A percentile compares a stretch with the other conserved stretches of the same genome.
These are phyloP conservation scores for Cryphonectria parasitica DNA, from an alignment of 2,329 filamentous ascomycete genomes.

Conservation along the genomic window DNA sequence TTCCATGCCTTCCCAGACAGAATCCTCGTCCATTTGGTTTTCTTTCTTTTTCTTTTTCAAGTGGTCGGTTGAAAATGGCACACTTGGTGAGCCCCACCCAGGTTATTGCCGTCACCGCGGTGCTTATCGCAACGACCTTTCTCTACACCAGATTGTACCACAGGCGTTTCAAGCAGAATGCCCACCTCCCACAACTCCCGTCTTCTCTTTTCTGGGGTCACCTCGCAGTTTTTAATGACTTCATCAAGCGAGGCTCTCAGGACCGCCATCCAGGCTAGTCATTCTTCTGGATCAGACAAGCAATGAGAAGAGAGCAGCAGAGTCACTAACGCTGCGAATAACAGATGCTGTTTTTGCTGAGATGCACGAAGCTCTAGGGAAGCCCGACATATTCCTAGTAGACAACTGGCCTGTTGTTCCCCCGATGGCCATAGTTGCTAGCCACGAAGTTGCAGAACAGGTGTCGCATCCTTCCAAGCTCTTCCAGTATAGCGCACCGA, in stretches of 20 bases:
- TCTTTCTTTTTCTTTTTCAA: neutral
- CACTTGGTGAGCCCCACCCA: neutral
- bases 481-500: constrained; percentile 39
- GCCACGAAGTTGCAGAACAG: constrained; percentile 44
- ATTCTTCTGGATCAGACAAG: too few relatives aligned
- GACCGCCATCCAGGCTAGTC: constrained; percentile 2
- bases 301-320: neutral
- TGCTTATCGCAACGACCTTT: neutral
- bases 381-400: constrained; percentile 40
- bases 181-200: constrained; percentile 15
- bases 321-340: neutral
- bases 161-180: neutral
- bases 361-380: constrained; percentile 39
- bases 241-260: neutral
- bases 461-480: constrained; percentile 38
- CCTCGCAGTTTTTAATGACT: neutral
- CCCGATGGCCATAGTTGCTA: constrained; percentile 31
- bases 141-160: constrained; percentile 4
- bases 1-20: neutral
- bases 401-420: constrained; percentile 40
- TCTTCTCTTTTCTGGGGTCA: constrained; percentile 12
- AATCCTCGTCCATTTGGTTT: neutral
- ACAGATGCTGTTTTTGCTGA: constrained; percentile 34
- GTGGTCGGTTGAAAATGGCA: neutral
- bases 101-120: neutral